Evolutionary conservation across 2,329 filamentous ascomycete genomes (phyloP).

Genomic region (Dactylellina haptotyla): DNA sequence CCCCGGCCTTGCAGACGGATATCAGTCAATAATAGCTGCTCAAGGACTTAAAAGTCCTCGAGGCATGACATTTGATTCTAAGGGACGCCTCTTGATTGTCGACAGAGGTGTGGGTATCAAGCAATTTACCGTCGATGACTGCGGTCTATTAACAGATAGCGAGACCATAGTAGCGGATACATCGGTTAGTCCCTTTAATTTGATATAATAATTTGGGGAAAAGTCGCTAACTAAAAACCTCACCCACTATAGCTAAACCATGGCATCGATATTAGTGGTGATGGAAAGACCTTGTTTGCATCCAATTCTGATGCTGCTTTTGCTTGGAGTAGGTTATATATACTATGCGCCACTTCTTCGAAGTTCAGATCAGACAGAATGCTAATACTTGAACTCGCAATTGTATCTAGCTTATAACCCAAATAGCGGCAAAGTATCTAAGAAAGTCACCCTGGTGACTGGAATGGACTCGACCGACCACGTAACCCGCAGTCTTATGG

Average conservation of each 20-base stretch:
- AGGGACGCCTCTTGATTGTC: slow-evolving; percentile 65
- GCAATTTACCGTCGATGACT: slow-evolving; percentile 62
- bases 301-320: slow-evolving; percentile 21
- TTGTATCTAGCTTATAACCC: slow-evolving; percentile 18
- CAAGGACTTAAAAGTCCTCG: slow-evolving; percentile 63
- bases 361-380: not conserved
- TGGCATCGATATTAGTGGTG: slow-evolving; percentile 67
- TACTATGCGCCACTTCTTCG: too few relatives aligned
- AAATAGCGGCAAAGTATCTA: slow-evolving; percentile 63
- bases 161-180: slow-evolving; percentile 23
- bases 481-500: slow-evolving; percentile 73
- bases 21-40: slow-evolving; percentile 64
- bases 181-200: not conserved
- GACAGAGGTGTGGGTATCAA: slow-evolving; percentile 63
- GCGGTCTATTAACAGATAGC: slow-evolving; percentile 13
- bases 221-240: slow-evolving; percentile 56
- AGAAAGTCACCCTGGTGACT: slow-evolving; percentile 67
- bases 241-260: slow-evolving; percentile 67
- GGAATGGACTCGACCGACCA: slow-evolving; percentile 72
- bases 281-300: slow-evolving; percentile 63
- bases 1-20: slow-evolving; percentile 59
- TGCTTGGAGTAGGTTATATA: slow-evolving; percentile 25
- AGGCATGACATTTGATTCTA: slow-evolving; percentile 64
- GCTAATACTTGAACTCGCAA: not conserved
- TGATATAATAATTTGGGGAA: slow-evolving; percentile 37